Conservation (phyloP, 148 eudicot genomes). For the Fagopyrum tataricum region DNA sequence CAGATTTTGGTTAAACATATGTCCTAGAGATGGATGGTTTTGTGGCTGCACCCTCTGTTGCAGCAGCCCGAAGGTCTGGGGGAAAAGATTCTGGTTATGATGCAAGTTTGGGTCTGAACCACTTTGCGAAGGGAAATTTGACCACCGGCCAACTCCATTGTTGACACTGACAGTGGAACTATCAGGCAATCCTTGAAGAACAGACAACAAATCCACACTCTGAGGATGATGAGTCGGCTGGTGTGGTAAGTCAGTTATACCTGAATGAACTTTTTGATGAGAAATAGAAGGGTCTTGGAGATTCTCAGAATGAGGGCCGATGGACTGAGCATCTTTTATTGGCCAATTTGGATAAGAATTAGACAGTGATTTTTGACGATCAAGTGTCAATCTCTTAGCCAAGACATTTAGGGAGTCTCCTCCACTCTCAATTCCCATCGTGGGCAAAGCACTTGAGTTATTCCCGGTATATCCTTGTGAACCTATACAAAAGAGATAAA, state of each 20-base stretch:
- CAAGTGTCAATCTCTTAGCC: constrained; percentile 58
- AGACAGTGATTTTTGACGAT: constrained; percentile 45
- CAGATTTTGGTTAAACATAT: constrained; percentile 36
- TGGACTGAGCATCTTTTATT: constrained; percentile 42
- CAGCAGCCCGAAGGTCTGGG: constrained; percentile 48
- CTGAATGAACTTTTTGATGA: constrained; percentile 38
- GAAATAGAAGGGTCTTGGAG: constrained; percentile 32
- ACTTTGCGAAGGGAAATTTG: constrained; percentile 49
- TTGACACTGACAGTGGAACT: constrained; percentile 40
- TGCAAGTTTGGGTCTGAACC: constrained; percentile 42
- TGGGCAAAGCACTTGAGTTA: constrained; percentile 32
- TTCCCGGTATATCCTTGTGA: constrained; percentile 60
- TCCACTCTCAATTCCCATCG: constrained; percentile 44
- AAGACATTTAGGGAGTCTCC: constrained; percentile 54
- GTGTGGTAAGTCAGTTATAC: constrained; percentile 37
- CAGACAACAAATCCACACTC: constrained; percentile 52
- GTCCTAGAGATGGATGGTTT: constrained; percentile 38
- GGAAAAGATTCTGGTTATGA: constrained; percentile 46
- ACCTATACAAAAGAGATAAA: constrained; percentile 35
- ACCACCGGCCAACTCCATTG: constrained; percentile 46
- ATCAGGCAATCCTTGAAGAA: constrained; percentile 66
- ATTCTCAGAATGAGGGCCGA: constrained; percentile 30
- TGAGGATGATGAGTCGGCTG: constrained; percentile 41
- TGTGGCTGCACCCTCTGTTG: constrained; percentile 61
- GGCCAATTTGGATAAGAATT: constrained; percentile 57